Conservation (phyloP, 768 basidiomycete species). For the Trametes meyenii region DNA sequence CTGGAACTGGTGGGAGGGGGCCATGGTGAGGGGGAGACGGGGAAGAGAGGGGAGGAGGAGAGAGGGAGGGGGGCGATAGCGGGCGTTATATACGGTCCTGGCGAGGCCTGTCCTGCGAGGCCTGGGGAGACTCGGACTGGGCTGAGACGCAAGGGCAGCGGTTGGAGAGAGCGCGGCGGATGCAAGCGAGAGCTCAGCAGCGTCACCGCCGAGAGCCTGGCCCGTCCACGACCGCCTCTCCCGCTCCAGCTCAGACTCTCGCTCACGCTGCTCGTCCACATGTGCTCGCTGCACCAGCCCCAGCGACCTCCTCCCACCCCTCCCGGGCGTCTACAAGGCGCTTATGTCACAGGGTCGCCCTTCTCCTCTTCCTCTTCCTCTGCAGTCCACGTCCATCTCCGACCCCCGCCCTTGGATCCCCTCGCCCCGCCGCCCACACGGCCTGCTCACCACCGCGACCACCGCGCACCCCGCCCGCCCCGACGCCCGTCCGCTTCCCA, state of each 20-base stretch:
- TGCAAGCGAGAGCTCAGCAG: too few relatives aligned
- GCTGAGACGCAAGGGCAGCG: neutral
- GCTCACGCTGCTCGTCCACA: neutral
- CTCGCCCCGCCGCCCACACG: too few relatives aligned
- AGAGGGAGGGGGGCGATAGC: constrained; percentile 17
- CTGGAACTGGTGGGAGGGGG: constrained; percentile 54
- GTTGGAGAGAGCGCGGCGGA: too few relatives aligned
- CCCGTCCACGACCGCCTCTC: neutral
- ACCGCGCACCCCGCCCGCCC: neutral
- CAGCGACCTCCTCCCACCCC: neutral
- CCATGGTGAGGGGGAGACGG: constrained; percentile 48
- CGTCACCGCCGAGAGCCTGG: constrained; percentile 2
- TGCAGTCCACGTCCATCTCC: too few relatives aligned
- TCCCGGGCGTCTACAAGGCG: neutral
- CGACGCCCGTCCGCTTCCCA: neutral
- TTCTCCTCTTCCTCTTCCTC: too few relatives aligned
- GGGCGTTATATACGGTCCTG: constrained; percentile 27
- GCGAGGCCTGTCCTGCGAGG: neutral
- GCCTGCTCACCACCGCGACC: neutral
- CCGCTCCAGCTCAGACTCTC: constrained; percentile 12
- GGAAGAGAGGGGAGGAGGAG: constrained; percentile 26
- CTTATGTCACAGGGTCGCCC: too few relatives aligned
- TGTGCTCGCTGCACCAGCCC: too few relatives aligned
- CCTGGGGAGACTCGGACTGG: neutral
- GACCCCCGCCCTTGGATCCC: too few relatives aligned